These are phyloP conservation scores for Calcarisporium arbuscula DNA, from an alignment of 2,329 filamentous ascomycete species.

Conservation along the genomic window DNA sequence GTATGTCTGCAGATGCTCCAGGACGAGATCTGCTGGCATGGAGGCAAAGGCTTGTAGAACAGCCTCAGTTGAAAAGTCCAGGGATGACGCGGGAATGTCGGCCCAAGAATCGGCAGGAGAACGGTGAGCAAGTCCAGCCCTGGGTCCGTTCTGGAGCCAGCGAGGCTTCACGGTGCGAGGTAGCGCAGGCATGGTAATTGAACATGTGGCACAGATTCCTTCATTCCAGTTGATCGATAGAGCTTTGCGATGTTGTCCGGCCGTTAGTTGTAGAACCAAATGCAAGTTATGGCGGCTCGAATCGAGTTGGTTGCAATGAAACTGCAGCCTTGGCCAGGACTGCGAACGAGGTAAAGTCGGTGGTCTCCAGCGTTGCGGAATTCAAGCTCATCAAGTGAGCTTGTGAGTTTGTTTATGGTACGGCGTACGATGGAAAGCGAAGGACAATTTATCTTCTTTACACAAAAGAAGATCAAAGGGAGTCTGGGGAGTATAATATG, in stretches of 20 bases:
- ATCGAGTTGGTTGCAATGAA: conserved; percentile 6
- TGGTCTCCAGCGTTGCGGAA: conserved; percentile 13
- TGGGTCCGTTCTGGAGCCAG: conserved; percentile 3
- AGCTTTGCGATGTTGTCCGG: too few species aligned
- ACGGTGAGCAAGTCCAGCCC: too few species aligned
- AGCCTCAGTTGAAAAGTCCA: conserved; percentile 13
- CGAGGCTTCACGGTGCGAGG: conserved; percentile 1
- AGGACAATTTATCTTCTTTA: too few species aligned
- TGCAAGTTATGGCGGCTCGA: conserved; percentile 10
- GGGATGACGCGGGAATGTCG: conserved; percentile 6
- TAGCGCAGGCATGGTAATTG: too few species aligned
- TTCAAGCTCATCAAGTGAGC: conserved; percentile 11
- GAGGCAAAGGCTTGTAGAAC: conserved; percentile 14
- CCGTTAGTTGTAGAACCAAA: neutral
- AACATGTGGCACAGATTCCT: neutral
- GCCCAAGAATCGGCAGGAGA: too few species aligned
- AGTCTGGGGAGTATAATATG: too few species aligned
- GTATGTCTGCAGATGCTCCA: conserved; percentile 15
- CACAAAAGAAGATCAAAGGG: too few species aligned
- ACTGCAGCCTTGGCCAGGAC: conserved; percentile 12
- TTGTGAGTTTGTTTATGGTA: too few species aligned
- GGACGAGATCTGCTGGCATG: conserved; percentile 10
- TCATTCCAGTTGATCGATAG: neutral
- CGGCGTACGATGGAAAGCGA: too few species aligned
- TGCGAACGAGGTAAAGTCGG: conserved; percentile 7